Base-by-base conservation (phyloP, 441 rosid genomes). In the Populus hybrid region DNA sequence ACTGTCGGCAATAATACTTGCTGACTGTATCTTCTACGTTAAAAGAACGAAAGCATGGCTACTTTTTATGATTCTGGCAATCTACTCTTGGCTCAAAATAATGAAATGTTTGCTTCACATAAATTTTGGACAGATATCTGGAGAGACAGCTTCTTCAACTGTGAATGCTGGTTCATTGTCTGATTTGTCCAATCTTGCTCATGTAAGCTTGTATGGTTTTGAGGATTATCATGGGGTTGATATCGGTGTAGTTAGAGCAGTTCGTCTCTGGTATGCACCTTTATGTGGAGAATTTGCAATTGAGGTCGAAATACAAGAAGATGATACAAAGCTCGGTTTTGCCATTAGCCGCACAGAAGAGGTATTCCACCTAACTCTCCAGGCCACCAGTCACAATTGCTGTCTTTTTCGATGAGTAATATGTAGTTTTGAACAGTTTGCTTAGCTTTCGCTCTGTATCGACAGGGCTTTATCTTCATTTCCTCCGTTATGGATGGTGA, bases 141-240 rank as follows among this genome's bases (percentile, higher is more conserved):
- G 99, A 79, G 99, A 95, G 84, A 93, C 91, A 29, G 97, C 98
- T 4, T 93, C 98, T 2, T 83, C 99, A 1, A 90, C 94, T 0
- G 99, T 93, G 77, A 95, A 86, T 81, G 84, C 99, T 0, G 94
- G 96, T 0, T 93, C 98, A 0, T 83, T 95, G 64, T 88, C 98
- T 35, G 99, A 93, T 84, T 74, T 93, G 72, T 88, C 98, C 0
- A 93, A 89, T 74, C 89, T 93, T 7, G 95, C 94, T 36, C 89
- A 89, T 70, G 95, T 82, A 12, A 93, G 95, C 81, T 83, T 95
- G 14, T 95, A 95, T 42, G 99, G 99, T 23, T 95, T 95, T 72
- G 99, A 95, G 90, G 99, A 95, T 79, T 95, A 93, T 79, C 99
- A 95, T 38, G 98, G 98, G 53, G 93, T 95, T 64, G 99, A 95